Conservation (phyloP, 2,329 filamentous ascomycete genomes). For the Aplosporella prunicola region DNA sequence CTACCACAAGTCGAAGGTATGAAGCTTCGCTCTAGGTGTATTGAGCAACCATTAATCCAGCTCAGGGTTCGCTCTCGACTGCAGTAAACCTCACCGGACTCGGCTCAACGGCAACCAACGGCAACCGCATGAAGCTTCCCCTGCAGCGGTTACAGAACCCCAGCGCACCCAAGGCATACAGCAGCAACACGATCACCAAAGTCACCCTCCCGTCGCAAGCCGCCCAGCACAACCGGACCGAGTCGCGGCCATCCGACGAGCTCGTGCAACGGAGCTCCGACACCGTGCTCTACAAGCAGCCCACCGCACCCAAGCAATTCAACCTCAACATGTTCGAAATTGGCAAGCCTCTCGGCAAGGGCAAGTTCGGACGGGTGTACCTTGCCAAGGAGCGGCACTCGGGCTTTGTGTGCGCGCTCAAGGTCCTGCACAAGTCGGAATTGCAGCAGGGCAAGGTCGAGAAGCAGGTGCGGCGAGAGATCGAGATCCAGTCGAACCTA, state of each 20-base stretch:
- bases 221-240: slow-evolving; percentile 38
- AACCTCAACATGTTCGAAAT: slow-evolving; percentile 94
- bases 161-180: slow-evolving; percentile 45
- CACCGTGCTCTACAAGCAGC: slow-evolving; percentile 34
- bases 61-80: slow-evolving; percentile 38
- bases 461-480: slow-evolving; percentile 78
- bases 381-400: slow-evolving; percentile 69
- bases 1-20: slow-evolving; percentile 71
- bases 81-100: slow-evolving; percentile 41
- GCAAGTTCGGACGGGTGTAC: slow-evolving; percentile 81
- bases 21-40: slow-evolving; percentile 8
- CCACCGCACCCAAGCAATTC: slow-evolving; percentile 46
- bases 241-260: slow-evolving; percentile 27
- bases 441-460: slow-evolving; percentile 72
- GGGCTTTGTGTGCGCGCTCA: slow-evolving; percentile 77
- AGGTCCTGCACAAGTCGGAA: slow-evolving; percentile 78
- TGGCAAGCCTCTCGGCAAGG: slow-evolving; percentile 74
- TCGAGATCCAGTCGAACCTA: slow-evolving; percentile 82
- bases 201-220: slow-evolving; percentile 60
- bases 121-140: slow-evolving; percentile 57
- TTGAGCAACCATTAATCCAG: too few relatives aligned
- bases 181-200: slow-evolving; percentile 42
- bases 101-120: slow-evolving; percentile 31
- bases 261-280: slow-evolving; percentile 25
- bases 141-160: slow-evolving; percentile 81